These are phyloP conservation scores for Russula sp. DNA, from an alignment of 768 basidiomycete genomes.

Conservation along the genomic window DNA sequence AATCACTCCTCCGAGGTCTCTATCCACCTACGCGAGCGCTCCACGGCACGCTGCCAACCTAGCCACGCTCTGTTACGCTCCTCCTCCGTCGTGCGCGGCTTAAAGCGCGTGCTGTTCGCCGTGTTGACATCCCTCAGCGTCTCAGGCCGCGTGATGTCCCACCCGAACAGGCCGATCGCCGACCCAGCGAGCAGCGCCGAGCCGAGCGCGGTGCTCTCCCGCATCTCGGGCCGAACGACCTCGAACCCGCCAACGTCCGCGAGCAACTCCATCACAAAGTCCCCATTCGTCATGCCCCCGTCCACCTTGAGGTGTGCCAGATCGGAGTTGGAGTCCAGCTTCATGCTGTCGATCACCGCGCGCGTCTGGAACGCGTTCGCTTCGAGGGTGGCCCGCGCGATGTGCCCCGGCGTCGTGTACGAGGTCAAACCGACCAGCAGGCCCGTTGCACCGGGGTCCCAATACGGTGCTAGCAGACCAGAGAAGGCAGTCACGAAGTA, in stretches of 20 bases:
- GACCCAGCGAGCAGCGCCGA: slow-evolving; percentile 91
- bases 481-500: slow-evolving; percentile 98
- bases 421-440: slow-evolving; percentile 80
- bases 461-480: slow-evolving; percentile 93
- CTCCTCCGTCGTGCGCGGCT: slow-evolving; percentile 45
- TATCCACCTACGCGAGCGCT: slow-evolving; percentile 80
- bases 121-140: slow-evolving; percentile 85
- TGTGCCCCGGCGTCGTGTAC: slow-evolving; percentile 88
- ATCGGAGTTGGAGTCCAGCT: slow-evolving; percentile 74
- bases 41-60: slow-evolving; percentile 86
- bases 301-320: slow-evolving; percentile 90
- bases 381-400: slow-evolving; percentile 91
- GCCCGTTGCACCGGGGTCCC: slow-evolving; percentile 91
- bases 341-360: slow-evolving; percentile 94
- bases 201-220: slow-evolving; percentile 94
- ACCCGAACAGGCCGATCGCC: slow-evolving; percentile 83
- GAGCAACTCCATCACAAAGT: slow-evolving; percentile 79
- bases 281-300: slow-evolving; percentile 97
- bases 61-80: slow-evolving; percentile 61
- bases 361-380: slow-evolving; percentile 95
- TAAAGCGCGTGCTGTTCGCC: slow-evolving; percentile 68
- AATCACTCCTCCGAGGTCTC: slow-evolving; percentile 38
- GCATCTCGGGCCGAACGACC: slow-evolving; percentile 91
- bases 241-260: slow-evolving; percentile 90
- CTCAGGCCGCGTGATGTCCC: slow-evolving; percentile 82